phyloP scores from a whole-genome alignment of 257 asterid genomes.

The Linaria vulgaris region DNA sequence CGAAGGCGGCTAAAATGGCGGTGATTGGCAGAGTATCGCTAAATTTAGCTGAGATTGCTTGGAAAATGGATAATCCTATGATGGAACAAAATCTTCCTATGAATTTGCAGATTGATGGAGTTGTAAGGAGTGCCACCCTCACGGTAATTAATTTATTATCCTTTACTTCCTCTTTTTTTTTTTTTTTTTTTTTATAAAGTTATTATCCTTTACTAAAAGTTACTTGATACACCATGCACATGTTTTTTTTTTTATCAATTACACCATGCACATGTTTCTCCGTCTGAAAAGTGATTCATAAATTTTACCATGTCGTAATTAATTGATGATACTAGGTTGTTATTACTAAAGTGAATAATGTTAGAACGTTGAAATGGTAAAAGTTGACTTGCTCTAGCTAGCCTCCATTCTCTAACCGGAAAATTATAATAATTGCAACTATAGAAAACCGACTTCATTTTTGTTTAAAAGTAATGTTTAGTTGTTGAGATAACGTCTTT shows the following conservation, averaged over 20 bases:
- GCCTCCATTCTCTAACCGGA: background rate
- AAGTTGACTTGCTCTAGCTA: background rate
- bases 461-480: background rate
- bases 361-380: background rate
- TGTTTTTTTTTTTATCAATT: too few species aligned
- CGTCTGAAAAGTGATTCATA: too few species aligned
- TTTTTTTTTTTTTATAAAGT: too few species aligned
- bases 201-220: background rate
- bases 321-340: too few species aligned
- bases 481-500: background rate
- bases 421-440: background rate
- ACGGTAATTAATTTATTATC: constrained; percentile 40
- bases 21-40: constrained; percentile 53
- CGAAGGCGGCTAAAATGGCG: constrained; percentile 39
- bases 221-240: too few species aligned
- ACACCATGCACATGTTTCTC: too few species aligned
- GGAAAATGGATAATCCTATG: constrained; percentile 31
- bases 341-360: too few species aligned
- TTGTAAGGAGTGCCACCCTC: constrained; percentile 42
- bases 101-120: constrained; percentile 41
- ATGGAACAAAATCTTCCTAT: constrained; percentile 49
- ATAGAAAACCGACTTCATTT: too few species aligned
- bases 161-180: too few species aligned
- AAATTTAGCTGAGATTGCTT: constrained; percentile 54
- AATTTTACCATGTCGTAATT: too few species aligned